These are phyloP conservation scores for Exserohilum turcica DNA, from an alignment of 2,329 filamentous ascomycete species.

Conservation along the genomic window DNA sequence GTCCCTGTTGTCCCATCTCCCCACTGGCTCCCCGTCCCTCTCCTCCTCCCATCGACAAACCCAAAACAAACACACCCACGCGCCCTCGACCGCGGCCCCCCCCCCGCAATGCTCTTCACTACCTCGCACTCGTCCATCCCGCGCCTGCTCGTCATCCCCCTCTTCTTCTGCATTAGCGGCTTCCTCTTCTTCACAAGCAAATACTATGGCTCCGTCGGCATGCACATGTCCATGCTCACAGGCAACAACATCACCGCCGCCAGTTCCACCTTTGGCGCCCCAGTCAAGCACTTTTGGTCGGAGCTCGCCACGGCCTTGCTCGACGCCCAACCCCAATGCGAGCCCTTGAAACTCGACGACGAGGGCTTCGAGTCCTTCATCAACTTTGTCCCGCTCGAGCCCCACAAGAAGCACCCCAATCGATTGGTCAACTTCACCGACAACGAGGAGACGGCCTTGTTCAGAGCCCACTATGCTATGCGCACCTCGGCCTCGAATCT, in stretches of 20 bases:
- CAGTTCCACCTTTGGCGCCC: conserved; percentile 19
- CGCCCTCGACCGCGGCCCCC: not conserved
- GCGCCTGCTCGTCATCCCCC: conserved; percentile 16
- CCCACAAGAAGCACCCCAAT: conserved; percentile 13
- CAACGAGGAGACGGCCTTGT: conserved; percentile 24
- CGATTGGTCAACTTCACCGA: conserved; percentile 24
- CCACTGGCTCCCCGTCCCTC: not conserved
- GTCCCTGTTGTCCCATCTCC: too few species aligned
- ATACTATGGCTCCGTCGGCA: conserved; percentile 5
- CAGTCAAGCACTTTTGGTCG: conserved; percentile 22
- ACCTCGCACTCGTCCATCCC: conserved; percentile 17
- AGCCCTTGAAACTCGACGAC: conserved; percentile 18
- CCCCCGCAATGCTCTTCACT: conserved; percentile 19
- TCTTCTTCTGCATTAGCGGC: conserved; percentile 15
- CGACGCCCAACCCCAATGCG: conserved; percentile 21
- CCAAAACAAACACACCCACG: not conserved
- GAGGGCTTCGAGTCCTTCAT: conserved; percentile 3
- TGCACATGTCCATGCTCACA: not conserved
- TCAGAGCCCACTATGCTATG: conserved; percentile 30
- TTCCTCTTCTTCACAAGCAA: conserved; percentile 19
- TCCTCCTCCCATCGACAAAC: not conserved
- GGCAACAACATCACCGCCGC: conserved; percentile 19
- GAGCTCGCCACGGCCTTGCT: conserved; percentile 19
- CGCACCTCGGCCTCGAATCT: conserved; percentile 22
- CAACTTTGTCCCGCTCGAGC: conserved; percentile 19